Evolutionary conservation across 805 yeast genomes (phyloP).

Genomic region (Ogataea salicorniae): DNA sequence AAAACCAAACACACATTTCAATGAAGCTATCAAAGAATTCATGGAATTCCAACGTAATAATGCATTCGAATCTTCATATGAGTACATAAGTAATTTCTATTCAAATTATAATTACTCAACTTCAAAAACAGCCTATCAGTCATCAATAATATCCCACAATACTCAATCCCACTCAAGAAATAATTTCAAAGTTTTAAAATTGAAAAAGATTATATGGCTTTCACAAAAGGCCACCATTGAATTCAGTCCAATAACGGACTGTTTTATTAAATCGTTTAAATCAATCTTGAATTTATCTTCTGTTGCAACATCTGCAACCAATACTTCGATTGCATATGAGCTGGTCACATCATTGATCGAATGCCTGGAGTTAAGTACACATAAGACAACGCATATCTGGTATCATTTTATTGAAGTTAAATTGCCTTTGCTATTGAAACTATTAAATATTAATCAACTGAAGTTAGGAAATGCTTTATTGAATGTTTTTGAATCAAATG

Average conservation of each 20-base stretch:
- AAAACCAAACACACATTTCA: slow-evolving; percentile 13
- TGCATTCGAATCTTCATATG: slow-evolving; percentile 12
- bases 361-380: slow-evolving; percentile 20
- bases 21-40: slow-evolving; percentile 12
- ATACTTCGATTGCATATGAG: slow-evolving; percentile 27
- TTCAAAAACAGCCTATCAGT: slow-evolving; percentile 16
- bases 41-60: slow-evolving; percentile 10
- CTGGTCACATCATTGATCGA: slow-evolving; percentile 24
- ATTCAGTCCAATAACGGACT: slow-evolving; percentile 19
- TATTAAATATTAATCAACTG: slow-evolving; percentile 27
- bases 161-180: slow-evolving; percentile 10
- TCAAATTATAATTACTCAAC: slow-evolving; percentile 13
- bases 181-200: slow-evolving; percentile 18
- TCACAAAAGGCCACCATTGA: slow-evolving; percentile 25
- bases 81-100: slow-evolving; percentile 12
- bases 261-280: slow-evolving; percentile 25
- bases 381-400: slow-evolving; percentile 22
- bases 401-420: slow-evolving; percentile 22
- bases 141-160: slow-evolving; percentile 5
- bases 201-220: slow-evolving; percentile 30
- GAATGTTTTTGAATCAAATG: slow-evolving; percentile 17
- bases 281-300: slow-evolving; percentile 24
- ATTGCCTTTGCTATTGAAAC: slow-evolving; percentile 22
- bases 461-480: slow-evolving; percentile 21
- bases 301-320: slow-evolving; percentile 27